phyloP scores from a whole-genome alignment of 257 asterid species.

The Plantago major region DNA sequence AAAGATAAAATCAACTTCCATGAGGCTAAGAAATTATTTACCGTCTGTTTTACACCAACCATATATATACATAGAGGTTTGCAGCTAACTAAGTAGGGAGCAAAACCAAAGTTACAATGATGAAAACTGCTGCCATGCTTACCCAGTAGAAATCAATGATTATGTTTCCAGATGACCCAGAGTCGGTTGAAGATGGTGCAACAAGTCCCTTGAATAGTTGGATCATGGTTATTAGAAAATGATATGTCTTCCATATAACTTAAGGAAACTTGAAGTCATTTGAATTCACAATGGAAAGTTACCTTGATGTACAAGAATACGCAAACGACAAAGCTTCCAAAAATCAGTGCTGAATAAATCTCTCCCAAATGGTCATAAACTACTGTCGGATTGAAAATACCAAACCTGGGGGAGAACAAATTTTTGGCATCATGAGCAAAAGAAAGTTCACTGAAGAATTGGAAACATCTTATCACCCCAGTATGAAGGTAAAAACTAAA shows the following conservation, averaged over 20 bases:
- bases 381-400: constrained; percentile 74
- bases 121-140: constrained; percentile 24
- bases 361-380: constrained; percentile 95
- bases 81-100: constrained; percentile 1
- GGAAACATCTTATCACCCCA: constrained; percentile 14
- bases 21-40: constrained; percentile 3
- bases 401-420: constrained; percentile 55
- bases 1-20: constrained; percentile 4
- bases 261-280: constrained; percentile 9
- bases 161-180: constrained; percentile 87
- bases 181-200: constrained; percentile 87
- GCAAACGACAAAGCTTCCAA: constrained; percentile 85
- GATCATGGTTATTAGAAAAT: constrained; percentile 33
- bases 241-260: constrained; percentile 8
- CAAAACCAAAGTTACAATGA: constrained; percentile 10
- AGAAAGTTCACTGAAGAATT: constrained; percentile 8
- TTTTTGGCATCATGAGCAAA: constrained; percentile 17
- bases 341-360: constrained; percentile 78
- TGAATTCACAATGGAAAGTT: constrained; percentile 23
- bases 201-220: constrained; percentile 56
- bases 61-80: constrained; percentile 1
- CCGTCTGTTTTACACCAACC: constrained; percentile 3
- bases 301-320: constrained; percentile 78
- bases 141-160: constrained; percentile 95
- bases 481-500: constrained; percentile 9